Percentiles rank a stretch among this genome's conserved stretches.
Evolutionary conservation across 257 asterid species (phyloP).

Genomic region (Plantago major): DNA sequence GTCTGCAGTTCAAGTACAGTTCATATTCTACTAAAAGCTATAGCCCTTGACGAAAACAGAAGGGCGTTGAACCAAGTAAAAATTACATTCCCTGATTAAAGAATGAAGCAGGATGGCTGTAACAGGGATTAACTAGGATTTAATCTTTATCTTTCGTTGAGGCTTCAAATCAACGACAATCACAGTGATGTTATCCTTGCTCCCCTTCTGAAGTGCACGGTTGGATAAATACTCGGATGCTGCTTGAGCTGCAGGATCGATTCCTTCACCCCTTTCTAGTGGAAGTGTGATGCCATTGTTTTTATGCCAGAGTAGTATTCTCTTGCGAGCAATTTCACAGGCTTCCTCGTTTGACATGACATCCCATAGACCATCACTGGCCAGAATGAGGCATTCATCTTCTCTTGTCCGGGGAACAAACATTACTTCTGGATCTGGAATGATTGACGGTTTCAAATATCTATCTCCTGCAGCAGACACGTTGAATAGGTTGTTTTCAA

Average conservation of each 20-base stretch:
- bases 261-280: slow-evolving; percentile 60
- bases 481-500: not conserved
- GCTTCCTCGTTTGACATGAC: slow-evolving; percentile 87
- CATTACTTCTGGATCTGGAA: slow-evolving; percentile 83
- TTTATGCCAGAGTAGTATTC: slow-evolving; percentile 76
- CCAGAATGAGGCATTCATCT: slow-evolving; percentile 75
- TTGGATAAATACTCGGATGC: slow-evolving; percentile 85
- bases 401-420: slow-evolving; percentile 67
- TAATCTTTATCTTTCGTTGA: slow-evolving; percentile 62
- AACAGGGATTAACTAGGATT: slow-evolving; percentile 26
- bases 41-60: slow-evolving; percentile 36
- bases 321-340: slow-evolving; percentile 74
- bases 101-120: slow-evolving; percentile 10
- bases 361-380: slow-evolving; percentile 96
- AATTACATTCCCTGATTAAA: slow-evolving; percentile 17
- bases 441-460: slow-evolving; percentile 85
- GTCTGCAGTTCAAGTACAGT: slow-evolving; percentile 12
- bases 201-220: slow-evolving; percentile 83
- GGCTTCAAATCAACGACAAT: slow-evolving; percentile 82
- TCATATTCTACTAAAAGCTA: slow-evolving; percentile 19
- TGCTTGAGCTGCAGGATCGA: slow-evolving; percentile 92
- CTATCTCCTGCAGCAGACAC: slow-evolving; percentile 62
- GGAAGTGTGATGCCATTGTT: slow-evolving; percentile 43
- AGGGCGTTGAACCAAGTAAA: slow-evolving; percentile 29
- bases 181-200: slow-evolving; percentile 81